Evolutionary conservation across 75 land plant genomes (phyloP), one percentile per base, ranked within the genome.

Genomic region (Cupressus sempervirens): DNA sequence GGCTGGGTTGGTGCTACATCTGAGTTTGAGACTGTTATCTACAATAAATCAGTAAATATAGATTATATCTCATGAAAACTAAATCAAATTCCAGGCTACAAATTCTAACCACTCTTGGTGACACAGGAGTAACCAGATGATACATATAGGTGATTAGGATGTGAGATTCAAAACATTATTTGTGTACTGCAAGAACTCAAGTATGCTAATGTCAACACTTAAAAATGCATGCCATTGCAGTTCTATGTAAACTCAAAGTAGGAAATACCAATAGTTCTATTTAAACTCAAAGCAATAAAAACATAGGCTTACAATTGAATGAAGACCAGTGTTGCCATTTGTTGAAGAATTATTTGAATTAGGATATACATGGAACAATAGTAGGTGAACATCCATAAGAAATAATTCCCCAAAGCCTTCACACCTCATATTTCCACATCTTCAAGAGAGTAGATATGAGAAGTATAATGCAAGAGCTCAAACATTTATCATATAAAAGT

Each of bases 1-100:
- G 87, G 92, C 82, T 93, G 20, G 90, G 76, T 62, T 90, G 86
- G 77, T 88, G 89, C 32, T 93, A 93, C 65, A 91, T 92, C 84
- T 90, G 91, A 85, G 90, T 90, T 26, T 88, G 94, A 52, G 87
- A 86, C 91, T 90, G 89, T 58, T 67, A 80, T 56, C 30, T 8
- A 70, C 43, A 65, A 16, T 74, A 85, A 84, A 67, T 53, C 52
- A 30, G 50, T 18, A 84, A 43, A 41, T 58, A 23, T 32, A 32
- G 36, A 76, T 12, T 73, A 79, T 13, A 48, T 58, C 12, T 73
- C 34, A 38, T 32, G 38, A 34, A 46, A 48, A 38, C 65, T 29
- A 48, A n/a, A 13, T 26, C 15, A 46, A 7, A 58, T 20, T 75
- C 67, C 76, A 65, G 65, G 30, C 54, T 79, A 48, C 34, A 48